Evolutionary conservation across 352 stramenopile genomes (phyloP), one percentile per base, ranked within the genome.

Genomic region (Globisporangium emineosum): DNA sequence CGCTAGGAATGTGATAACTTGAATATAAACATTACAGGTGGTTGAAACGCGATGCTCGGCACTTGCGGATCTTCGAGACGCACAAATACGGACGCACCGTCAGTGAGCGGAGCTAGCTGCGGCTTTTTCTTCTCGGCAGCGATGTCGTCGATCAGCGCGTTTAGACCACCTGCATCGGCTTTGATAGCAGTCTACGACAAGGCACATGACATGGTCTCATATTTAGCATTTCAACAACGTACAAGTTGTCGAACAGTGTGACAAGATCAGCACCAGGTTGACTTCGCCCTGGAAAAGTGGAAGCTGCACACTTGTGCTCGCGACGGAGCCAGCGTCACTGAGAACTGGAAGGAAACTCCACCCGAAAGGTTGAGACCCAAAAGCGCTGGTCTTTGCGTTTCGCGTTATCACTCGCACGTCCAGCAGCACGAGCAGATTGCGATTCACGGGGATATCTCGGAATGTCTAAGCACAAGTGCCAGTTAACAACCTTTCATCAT

Each of bases 341-440:
- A 93, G 71, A 0, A 91, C 66, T 0, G 79, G 79, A 10, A 90
- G 53, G 15, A 91, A 93, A 5, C 73, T 81, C 85, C 85, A 93
- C 0, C 74, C 85, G 23, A 86, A 75, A 21, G 76, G 70, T 40
- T 85, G 71, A 1, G 77, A 87, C 1, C 60, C 64, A 25, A 81
- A 81, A 1, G 47, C 57, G 5, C 77, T 77, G 5, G 70, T 81
- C 62, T 89, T 90, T 6, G 70, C 57, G 27, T 77, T 76, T 8
- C 76, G 75, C 13, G 61, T 64, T 21, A 90, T 58, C 6, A 50
- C 70, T n/a, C 76, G 78, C 19, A 93, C 67, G 61, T 91, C 85
- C 10, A 93, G 74, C 1, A 93, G 35, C 3, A 91, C 42, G 2
- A 74, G 60, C 19, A 86, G 40, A 3, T 59, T 62, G n/a, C 43